A percentile compares a stretch with the other conserved stretches of the same genome.
Conservation (phyloP, 1,284 basidiomycete genomes). For the Chondrostereum purpureum region DNA sequence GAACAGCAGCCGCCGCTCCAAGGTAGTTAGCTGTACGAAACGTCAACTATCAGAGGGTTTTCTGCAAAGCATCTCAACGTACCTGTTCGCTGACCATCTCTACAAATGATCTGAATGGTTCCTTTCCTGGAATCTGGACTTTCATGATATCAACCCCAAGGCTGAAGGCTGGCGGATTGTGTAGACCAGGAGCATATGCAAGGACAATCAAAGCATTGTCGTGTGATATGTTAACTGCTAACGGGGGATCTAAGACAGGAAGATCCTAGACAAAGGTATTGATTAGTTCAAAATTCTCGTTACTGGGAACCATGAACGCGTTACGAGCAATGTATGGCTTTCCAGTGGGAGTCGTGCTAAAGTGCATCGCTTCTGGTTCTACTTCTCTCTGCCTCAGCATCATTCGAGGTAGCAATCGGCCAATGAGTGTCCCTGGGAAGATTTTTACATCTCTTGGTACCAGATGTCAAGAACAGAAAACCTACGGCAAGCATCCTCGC, state of each 20-base stretch:
- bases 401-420: slow-evolving; percentile 58
- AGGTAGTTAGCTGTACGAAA: slow-evolving; percentile 44
- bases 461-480: slow-evolving; percentile 4
- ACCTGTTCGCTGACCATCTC: slow-evolving; percentile 65
- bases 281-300: not conserved
- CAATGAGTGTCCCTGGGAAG: slow-evolving; percentile 60
- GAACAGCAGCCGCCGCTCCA: slow-evolving; percentile 42
- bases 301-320: not conserved
- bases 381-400: slow-evolving; percentile 53
- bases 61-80: slow-evolving; percentile 3
- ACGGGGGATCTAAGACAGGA: slow-evolving; percentile 36
- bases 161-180: slow-evolving; percentile 50
- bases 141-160: slow-evolving; percentile 80
- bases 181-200: slow-evolving; percentile 48
- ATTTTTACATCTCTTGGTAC: slow-evolving; percentile 8
- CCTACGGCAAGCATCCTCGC: slow-evolving; percentile 70
- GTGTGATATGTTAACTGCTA: slow-evolving; percentile 77
- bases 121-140: slow-evolving; percentile 50
- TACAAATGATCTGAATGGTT: slow-evolving; percentile 53
- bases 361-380: slow-evolving; percentile 36
- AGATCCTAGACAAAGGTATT: slow-evolving; percentile 29
- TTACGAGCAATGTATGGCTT: slow-evolving; percentile 56
- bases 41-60: not conserved
- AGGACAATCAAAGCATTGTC: slow-evolving; percentile 68
- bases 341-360: slow-evolving; percentile 50